Evolutionary conservation across 176 grass and related monocot species (phyloP).

Genomic region (Zea mays): Zm-B73-REFERENCE-NAM-5.0 NC_050105.1:24983001-24983500

Average conservation of each 20-base stretch:
- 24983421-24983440: not conserved
- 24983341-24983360: constrained; percentile 5
- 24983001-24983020: no score
- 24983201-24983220: not conserved
- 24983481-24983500: constrained; percentile 3
- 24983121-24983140: not conserved
- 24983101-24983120: not conserved
- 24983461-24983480: constrained; percentile 15
- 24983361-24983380: constrained; percentile 19
- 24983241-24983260: constrained; percentile 4
- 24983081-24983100: not conserved
- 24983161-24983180: not conserved
- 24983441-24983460: constrained; percentile 9
- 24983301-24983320: not conserved
- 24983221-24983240: not conserved
- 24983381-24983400: not conserved
- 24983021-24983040: no score
- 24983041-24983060: no score
- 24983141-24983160: not conserved
- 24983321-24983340: constrained; percentile 21
- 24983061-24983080: not conserved
- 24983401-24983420: constrained; percentile 14
- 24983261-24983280: not conserved
- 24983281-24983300: not conserved
- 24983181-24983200: not conserved